A percentile compares a stretch with the other conserved stretches of the same genome.
These are phyloP conservation scores for Debaryomyces subglobosus DNA, from an alignment of 1,139 yeast genomes.

Conservation along the genomic window DNA sequence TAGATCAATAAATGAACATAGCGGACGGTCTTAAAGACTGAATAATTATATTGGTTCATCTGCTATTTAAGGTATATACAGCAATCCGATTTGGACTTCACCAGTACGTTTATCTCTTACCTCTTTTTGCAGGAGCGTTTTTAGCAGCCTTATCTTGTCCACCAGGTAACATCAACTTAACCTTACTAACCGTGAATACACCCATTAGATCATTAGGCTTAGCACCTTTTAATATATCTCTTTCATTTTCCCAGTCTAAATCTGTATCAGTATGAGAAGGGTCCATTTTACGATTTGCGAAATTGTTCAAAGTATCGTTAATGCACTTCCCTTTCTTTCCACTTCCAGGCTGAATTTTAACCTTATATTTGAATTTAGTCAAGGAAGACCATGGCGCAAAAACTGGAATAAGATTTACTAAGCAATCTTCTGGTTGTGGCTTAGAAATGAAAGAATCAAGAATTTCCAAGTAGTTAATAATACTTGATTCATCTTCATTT, in stretches of 20 bases:
- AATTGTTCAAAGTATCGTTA: conserved; percentile 64
- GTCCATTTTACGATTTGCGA: conserved; percentile 61
- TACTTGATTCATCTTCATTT: conserved; percentile 37
- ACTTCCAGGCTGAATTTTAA: conserved; percentile 83
- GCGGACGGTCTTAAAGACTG: too few relatives aligned
- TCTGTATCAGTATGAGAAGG: conserved; percentile 50
- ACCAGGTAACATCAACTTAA: conserved; percentile 42
- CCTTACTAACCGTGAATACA: conserved; percentile 42
- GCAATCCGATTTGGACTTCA: not conserved
- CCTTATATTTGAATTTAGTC: conserved; percentile 75
- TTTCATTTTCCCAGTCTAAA: conserved; percentile 73
- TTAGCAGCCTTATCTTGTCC: conserved; percentile 14
- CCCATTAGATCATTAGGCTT: conserved; percentile 54
- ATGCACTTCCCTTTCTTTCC: conserved; percentile 89
- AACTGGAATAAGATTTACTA: conserved; percentile 72
- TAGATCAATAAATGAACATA: not conserved
- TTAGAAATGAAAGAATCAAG: conserved; percentile 45
- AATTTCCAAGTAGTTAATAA: conserved; percentile 39
- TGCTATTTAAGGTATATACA: not conserved
- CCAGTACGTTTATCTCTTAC: not conserved
- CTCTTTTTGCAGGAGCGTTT: not conserved
- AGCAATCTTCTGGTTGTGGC: conserved; percentile 46
- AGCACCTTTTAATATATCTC: conserved; percentile 56
- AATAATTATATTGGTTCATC: not conserved
- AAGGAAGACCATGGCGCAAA: conserved; percentile 93